These are phyloP conservation scores for Leccinum solheimii DNA, from an alignment of 1,284 basidiomycete genomes.

Conservation along the genomic window DNA sequence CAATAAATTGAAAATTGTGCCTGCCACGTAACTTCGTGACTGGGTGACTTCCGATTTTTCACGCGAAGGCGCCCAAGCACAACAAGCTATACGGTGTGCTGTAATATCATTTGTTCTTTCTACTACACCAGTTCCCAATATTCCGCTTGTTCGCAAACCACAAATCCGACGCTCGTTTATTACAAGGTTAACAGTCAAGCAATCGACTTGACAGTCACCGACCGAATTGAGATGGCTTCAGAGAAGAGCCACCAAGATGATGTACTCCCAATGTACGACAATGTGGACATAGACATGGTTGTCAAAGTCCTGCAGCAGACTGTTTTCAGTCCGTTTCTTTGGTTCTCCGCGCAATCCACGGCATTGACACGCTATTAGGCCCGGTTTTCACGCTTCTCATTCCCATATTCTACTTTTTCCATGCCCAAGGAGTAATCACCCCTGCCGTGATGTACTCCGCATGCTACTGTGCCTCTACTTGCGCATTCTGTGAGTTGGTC, in stretches of 20 bases:
- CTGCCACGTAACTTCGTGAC: too few species aligned
- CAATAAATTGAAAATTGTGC: neutral
- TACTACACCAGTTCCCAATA: neutral
- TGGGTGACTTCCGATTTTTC: too few species aligned
- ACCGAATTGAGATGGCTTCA: neutral
- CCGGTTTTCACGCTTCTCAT: slow-evolving; percentile 81
- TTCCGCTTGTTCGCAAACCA: neutral
- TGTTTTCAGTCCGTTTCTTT: slow-evolving; percentile 61
- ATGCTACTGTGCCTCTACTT: slow-evolving; percentile 57
- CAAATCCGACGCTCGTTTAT: neutral
- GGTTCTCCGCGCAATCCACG: neutral
- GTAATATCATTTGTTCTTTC: too few species aligned
- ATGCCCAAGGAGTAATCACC: slow-evolving; percentile 55
- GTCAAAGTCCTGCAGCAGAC: slow-evolving; percentile 77
- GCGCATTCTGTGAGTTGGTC: slow-evolving; percentile 59
- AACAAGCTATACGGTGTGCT: too few species aligned
- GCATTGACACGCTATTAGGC: slow-evolving; percentile 43
- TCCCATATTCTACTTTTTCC: slow-evolving; percentile 73
- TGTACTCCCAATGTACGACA: slow-evolving; percentile 48
- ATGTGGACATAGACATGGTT: slow-evolving; percentile 70
- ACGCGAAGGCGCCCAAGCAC: too few species aligned
- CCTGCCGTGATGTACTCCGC: slow-evolving; percentile 51
- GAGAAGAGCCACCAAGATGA: slow-evolving; percentile 4
- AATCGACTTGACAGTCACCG: neutral
- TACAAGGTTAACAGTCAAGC: neutral